Evolutionary conservation across 2,329 filamentous ascomycete species (phyloP), one percentile per base, ranked within the genome.

Genomic region (Fusarium sp.): DNA sequence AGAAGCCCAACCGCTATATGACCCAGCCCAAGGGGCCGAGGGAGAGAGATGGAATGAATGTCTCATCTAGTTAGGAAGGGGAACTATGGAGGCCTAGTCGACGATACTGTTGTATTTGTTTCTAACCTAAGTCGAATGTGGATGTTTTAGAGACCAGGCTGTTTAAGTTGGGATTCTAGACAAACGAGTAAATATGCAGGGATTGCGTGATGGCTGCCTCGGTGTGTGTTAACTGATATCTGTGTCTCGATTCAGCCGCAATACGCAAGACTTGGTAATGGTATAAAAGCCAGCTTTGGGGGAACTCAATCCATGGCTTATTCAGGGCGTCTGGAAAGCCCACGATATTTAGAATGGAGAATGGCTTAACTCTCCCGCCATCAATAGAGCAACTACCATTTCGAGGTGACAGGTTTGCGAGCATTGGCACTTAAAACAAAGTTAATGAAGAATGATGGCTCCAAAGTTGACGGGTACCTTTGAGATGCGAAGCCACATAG

Each of bases 1-100:
- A 31, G 23, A 35, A 29, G 28, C 20, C 16, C 31, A 39, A 21
- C 10, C 21, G 13, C 35, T 46, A 35, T 48, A 37, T 18, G 18
- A 20, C 53, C 46, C 26, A 42, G 28, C 21, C 37, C n/a, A 52
- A 31, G 21, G 53, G 24, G 42, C 41, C 31, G n/a, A 63, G 62
- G 47, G 42, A 69, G 53, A 69, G 53, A 50, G 41, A 58, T 63
- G 57, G 41, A 60, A 68, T 59, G 65, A 38, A 43, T 44, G 49
- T 48, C 57, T 68, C 46, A n/a, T 39, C 23, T 38, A 10, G 46
- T 21, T 38, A 10, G 46, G 20, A 46, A 21, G 47, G 47, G 48
- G 48, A 48, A 67, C 31, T n/a, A 29, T 38, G 41, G 47, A 48
- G 55, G 24, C 37, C 29, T 38, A 50, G n/a, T 29, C 18, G 8